phyloP scores from a whole-genome alignment of 163 green algal genomes.

The Chlorella variabilis region DNA sequence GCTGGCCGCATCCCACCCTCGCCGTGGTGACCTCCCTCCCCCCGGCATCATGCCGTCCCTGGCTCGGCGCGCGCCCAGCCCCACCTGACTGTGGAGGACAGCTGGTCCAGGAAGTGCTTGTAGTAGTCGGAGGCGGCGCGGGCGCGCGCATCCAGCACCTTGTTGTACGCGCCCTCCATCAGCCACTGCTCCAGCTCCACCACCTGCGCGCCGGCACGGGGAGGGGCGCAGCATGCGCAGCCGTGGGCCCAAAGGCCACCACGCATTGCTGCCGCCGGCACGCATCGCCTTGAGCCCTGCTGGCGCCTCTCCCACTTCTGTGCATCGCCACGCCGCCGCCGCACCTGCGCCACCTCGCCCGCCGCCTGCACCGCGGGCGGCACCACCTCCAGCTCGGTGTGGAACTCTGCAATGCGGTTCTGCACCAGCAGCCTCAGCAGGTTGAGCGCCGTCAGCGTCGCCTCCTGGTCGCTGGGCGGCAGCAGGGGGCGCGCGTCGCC shows the following conservation, averaged over 20 bases:
- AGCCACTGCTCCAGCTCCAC: slow-evolving; percentile 94
- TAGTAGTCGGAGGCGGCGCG: slow-evolving; percentile 52
- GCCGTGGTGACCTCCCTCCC: too few species aligned
- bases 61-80: slow-evolving; percentile 4
- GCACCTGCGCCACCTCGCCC: slow-evolving; percentile 33
- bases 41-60: too few species aligned
- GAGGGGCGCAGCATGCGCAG: too few species aligned
- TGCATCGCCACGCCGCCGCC: background rate
- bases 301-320: too few species aligned
- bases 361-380: background rate
- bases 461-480: slow-evolving; percentile 58
- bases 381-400: slow-evolving; percentile 90
- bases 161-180: slow-evolving; percentile 98
- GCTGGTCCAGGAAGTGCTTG: slow-evolving; percentile 76
- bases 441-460: slow-evolving; percentile 83
- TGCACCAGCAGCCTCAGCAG: slow-evolving; percentile 94
- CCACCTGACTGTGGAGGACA: slow-evolving; percentile 81
- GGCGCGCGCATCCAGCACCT: slow-evolving; percentile 67
- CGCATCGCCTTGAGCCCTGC: too few species aligned
- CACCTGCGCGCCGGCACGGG: slow-evolving; percentile 63
- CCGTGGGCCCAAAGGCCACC: too few species aligned
- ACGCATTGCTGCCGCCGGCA: too few species aligned
- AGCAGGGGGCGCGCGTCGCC: slow-evolving; percentile 70
- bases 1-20: too few species aligned
- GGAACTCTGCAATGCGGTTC: slow-evolving; percentile 97